Base-by-base conservation (phyloP, 208 protist genomes). In the Trypanosoma vivax region DNA sequence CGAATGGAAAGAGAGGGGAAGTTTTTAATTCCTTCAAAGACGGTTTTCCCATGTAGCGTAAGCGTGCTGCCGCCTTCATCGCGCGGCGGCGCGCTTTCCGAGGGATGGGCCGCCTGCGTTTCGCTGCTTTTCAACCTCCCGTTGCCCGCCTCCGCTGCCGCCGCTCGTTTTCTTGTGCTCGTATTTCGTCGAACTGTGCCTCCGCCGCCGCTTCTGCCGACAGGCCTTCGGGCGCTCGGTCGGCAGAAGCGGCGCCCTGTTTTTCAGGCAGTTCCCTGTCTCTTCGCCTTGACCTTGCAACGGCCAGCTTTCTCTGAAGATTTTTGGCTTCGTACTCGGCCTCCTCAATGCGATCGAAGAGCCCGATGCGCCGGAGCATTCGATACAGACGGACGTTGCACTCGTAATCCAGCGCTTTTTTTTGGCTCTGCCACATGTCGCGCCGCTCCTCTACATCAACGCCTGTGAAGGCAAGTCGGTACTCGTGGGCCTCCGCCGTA, bases 341-440 rank as follows among this genome's bases (percentile, higher is more conserved):
- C 56, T 94, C 86, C 34, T 88, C 80, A 0, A 87, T 54, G 5
- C 73, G 68, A 37, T 77, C 67, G 47, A 79, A 87, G 16, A 90
- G 30, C 3, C 86, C 79, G 1, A 84, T 54, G 21, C 53, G 43
- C 11, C 47, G 52, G 3, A 90, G 41, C 34, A 83, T 73, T n/a
- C 62, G 50, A 37, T 89, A 73, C 11, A 94, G 59, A 18, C 82
- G 82, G 14, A 90, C 63, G 51, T 89, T 84, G 46, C 82, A 94
- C 62, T 94, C 86, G 52, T 89, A 94, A 37, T 94, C 86, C 0
- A 94, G 54, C 7, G 77, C 75, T 21, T 72, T 72, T 57, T 90
- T 90, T 56, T 89, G 80, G 21, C 58, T 76, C 27, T 73, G 56
- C 86, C 86, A 94, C 54, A 81, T 75, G 29, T 78, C 61, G 3